A percentile compares a stretch with the other conserved stretches of the same genome.
phyloP scores from a whole-genome alignment of 2,329 filamentous ascomycete species.

The Calcarisporium arbuscula region DNA sequence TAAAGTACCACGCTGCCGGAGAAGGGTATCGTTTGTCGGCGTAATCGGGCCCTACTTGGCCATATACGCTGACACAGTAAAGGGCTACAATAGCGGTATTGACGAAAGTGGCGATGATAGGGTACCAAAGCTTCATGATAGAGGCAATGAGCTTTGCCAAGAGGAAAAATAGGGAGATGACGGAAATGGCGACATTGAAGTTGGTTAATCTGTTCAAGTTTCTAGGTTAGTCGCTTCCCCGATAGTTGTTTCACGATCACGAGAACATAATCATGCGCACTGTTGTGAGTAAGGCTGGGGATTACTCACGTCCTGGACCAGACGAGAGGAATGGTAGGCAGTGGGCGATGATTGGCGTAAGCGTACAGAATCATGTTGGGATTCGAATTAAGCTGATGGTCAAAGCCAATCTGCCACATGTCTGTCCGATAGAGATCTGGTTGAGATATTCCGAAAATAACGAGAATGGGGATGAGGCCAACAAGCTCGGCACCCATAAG shows the following conservation, averaged over 20 bases:
- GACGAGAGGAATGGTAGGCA: constrained; percentile 58
- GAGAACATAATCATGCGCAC: neutral
- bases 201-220: constrained; percentile 54
- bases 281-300: neutral
- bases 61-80: constrained; percentile 60
- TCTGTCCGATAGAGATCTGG: constrained; percentile 66
- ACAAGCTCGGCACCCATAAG: constrained; percentile 61
- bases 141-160: constrained; percentile 63
- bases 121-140: constrained; percentile 66
- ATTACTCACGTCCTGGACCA: constrained; percentile 65
- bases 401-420: constrained; percentile 66
- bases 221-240: too few species aligned
- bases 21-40: constrained; percentile 58
- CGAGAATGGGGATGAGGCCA: constrained; percentile 58
- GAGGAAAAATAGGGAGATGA: constrained; percentile 70
- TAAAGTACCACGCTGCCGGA: constrained; percentile 67
- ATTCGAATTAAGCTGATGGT: constrained; percentile 68
- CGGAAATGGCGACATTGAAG: constrained; percentile 70
- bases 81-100: constrained; percentile 53
- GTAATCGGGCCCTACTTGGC: constrained; percentile 68
- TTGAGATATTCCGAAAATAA: constrained; percentile 67
- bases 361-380: constrained; percentile 65
- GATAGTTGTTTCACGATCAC: too few species aligned
- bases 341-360: constrained; percentile 62
- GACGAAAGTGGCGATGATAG: constrained; percentile 54